Percentiles rank a stretch among this genome's conserved stretches.
phyloP scores from a whole-genome alignment of 129 eudicot species.

The Tagetes erecta region DNA sequence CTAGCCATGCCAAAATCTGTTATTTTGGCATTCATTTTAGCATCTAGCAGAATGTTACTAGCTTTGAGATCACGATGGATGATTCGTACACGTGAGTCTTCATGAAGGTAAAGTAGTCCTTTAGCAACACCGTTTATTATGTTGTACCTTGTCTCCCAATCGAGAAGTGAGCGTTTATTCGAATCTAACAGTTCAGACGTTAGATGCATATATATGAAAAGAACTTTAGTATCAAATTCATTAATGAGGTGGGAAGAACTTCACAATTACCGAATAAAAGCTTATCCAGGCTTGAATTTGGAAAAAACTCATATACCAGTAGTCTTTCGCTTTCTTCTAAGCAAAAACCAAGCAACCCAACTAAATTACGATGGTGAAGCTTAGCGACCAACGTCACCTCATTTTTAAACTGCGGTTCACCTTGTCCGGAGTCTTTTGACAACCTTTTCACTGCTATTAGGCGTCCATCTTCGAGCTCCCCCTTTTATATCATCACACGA shows the following conservation, averaged over 20 bases:
- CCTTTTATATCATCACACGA: not conserved
- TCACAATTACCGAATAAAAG: not conserved
- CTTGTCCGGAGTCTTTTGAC: not conserved
- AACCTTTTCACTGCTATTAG: not conserved
- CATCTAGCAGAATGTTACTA: not conserved
- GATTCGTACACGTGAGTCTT: not conserved
- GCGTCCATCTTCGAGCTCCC: not conserved
- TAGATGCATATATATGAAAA: not conserved
- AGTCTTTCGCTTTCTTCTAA: not conserved
- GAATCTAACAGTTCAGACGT: not conserved
- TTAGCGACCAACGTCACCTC: not conserved
- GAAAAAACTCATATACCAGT: not conserved
- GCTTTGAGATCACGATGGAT: conserved; percentile 10
- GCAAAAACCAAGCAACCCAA: not conserved
- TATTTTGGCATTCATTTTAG: not conserved
- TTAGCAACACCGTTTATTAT: not conserved
- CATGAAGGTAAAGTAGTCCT: conserved; percentile 6
- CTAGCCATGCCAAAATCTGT: conserved; percentile 1
- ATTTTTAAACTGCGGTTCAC: not conserved
- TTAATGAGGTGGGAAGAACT: not conserved
- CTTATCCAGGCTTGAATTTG: not conserved
- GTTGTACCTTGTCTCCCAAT: conserved; percentile 7
- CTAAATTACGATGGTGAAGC: conserved; percentile 9
- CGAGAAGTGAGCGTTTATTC: not conserved
- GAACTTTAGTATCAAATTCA: not conserved